phyloP scores from a whole-genome alignment of 164 flowering plant genomes.

The Liquidambar formosana region DNA sequence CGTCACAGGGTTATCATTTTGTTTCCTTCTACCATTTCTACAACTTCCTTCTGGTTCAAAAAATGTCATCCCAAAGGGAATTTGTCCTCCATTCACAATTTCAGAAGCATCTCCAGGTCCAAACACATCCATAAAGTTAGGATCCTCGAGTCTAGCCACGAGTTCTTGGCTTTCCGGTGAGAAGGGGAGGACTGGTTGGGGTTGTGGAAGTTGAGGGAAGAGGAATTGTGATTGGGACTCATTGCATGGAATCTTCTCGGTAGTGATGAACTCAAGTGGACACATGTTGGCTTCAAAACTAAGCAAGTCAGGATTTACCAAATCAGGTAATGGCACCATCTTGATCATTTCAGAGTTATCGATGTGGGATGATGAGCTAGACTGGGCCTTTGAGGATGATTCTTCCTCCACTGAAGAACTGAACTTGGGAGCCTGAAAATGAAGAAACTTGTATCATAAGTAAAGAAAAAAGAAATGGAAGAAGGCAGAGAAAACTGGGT shows the following conservation, averaged over 20 bases:
- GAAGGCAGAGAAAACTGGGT: too few relatives aligned
- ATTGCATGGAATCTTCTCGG: constrained; percentile 16
- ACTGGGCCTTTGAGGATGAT: constrained; percentile 24
- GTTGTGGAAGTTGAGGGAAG: constrained; percentile 24
- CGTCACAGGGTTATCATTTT: constrained; percentile 18
- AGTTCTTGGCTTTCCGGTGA: constrained; percentile 41
- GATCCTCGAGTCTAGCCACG: constrained; percentile 32
- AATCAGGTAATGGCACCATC: constrained; percentile 43
- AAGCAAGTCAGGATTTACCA: constrained; percentile 24
- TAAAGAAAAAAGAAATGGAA: not conserved
- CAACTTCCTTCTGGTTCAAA: constrained; percentile 18
- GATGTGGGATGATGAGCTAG: constrained; percentile 27
- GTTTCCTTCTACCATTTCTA: constrained; percentile 10
- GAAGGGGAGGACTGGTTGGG: constrained; percentile 30
- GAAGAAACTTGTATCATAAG: not conserved
- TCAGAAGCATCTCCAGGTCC: constrained; percentile 18
- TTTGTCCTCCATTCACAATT: constrained; percentile 15
- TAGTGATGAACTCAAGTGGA: constrained; percentile 15
- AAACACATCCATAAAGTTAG: constrained; percentile 39
- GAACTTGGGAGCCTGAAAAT: constrained; percentile 40
- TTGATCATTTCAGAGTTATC: constrained; percentile 30
- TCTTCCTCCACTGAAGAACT: constrained; percentile 37
- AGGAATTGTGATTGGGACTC: constrained; percentile 17
- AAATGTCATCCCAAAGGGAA: constrained; percentile 16
- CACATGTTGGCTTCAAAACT: constrained; percentile 19